Evolutionary conservation across 176 grass and related monocot species (phyloP), one percentile per base, ranked within the genome.

Genomic region (Ampelocalamus luodianensis): DNA sequence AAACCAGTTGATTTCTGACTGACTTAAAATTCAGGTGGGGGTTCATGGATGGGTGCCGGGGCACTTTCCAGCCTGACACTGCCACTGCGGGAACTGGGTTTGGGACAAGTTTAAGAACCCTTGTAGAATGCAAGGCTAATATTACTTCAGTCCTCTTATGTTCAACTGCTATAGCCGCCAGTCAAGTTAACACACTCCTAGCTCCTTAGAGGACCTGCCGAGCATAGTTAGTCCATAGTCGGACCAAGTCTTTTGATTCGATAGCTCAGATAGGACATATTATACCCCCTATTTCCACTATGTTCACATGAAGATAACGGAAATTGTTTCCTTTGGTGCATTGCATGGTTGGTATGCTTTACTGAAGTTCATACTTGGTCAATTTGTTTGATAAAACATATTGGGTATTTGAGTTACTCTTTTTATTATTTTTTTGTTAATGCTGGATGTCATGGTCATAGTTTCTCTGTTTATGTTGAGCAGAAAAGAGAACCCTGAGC

Each of bases 401-500:
- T 59, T 76, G 23, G 6, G 0, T 4, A 24, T 54, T 58, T 65
- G 60, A 23, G 7, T 37, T 40, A 23, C 40, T 20, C 22, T 15
- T 65, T 43, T 78, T n/a, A n/a, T n/a, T n/a, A n/a, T n/a, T n/a
- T 48, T 74, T 17, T 27, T 68, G 8, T 8, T 62, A 44, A 78
- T 68, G 22, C 23, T 90, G 48, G 50, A 78, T 68, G 38, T n/a
- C 34, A 42, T 68, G 24, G 37, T 90, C 23, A 81, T 76, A 56
- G 15, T 83, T 72, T 74, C 36, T 79, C 13, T 20, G 34, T 43
- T 81, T 43, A 71, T 85, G 82, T 79, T 85, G 24, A 43, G 40
- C 80, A 95, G 93, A 75, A 82, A 87, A 76, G 73, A 74, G 27
- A 79, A 51, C 24, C 59, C 42, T 10, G 74, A 85, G 45, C 20